phyloP scores from a whole-genome alignment of 2,329 filamentous ascomycete genomes.

The Colletotrichum lini region DNA sequence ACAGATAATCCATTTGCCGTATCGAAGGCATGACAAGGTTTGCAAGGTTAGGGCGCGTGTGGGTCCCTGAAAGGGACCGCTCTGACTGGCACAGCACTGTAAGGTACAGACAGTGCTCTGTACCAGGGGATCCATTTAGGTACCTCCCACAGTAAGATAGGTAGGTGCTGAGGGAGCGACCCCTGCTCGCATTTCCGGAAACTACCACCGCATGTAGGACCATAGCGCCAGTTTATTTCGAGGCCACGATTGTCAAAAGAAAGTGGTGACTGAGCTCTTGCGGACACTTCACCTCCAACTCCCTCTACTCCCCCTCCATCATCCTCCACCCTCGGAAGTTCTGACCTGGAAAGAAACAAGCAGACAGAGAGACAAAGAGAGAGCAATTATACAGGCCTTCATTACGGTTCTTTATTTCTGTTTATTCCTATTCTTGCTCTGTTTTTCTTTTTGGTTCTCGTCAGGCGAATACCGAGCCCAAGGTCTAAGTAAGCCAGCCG shows the following conservation, averaged over 20 bases:
- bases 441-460: not conserved
- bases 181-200: slow-evolving; percentile 1
- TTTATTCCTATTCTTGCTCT: not conserved
- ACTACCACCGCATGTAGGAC: slow-evolving; percentile 15
- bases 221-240: slow-evolving; percentile 46
- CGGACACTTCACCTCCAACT: slow-evolving; percentile 16
- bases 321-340: not conserved
- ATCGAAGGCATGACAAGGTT: slow-evolving; percentile 23
- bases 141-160: not conserved
- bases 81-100: slow-evolving; percentile 20
- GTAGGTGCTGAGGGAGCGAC: slow-evolving; percentile 10
- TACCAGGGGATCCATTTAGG: not conserved
- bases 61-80: slow-evolving; percentile 13
- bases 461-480: not conserved
- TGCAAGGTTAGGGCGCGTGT: slow-evolving; percentile 19
- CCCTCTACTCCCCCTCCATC: slow-evolving; percentile 7
- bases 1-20: slow-evolving; percentile 43
- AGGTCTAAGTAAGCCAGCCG: not conserved
- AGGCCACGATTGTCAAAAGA: slow-evolving; percentile 54
- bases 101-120: not conserved
- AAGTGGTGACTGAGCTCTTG: slow-evolving; percentile 27
- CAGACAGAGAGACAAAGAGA: not conserved
- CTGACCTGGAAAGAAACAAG: slow-evolving; percentile 13
- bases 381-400: not conserved
- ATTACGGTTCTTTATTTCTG: not conserved